A percentile compares a stretch with the other conserved stretches of the same genome.
These are phyloP conservation scores for Astragalus membranaceus DNA, from an alignment of 306 rosid genomes.

Conservation along the genomic window DNA sequence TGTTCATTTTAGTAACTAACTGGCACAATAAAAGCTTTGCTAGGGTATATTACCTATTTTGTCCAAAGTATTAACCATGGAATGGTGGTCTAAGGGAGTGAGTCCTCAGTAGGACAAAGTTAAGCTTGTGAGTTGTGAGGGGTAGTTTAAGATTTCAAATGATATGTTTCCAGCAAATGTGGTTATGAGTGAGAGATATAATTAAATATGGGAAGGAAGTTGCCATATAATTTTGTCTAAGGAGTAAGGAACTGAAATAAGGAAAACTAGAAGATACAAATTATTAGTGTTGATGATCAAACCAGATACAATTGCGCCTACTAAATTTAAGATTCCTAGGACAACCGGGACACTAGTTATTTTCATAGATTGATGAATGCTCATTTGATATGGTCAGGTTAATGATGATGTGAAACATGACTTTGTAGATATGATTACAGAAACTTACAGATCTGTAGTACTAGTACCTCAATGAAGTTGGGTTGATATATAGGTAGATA, in stretches of 20 bases:
- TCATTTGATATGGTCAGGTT: background rate
- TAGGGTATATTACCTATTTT: too few species aligned
- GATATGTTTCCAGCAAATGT: too few species aligned
- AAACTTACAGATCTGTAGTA: background rate
- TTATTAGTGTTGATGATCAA: background rate
- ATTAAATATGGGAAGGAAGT: background rate
- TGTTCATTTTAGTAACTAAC: too few species aligned
- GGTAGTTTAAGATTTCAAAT: too few species aligned
- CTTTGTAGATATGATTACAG: background rate
- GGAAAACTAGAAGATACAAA: background rate
- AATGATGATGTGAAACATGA: background rate
- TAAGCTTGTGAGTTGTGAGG: too few species aligned
- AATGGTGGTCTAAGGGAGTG: too few species aligned
- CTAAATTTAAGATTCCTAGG: background rate
- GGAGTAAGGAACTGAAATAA: background rate
- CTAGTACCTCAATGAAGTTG: background rate
- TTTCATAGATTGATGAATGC: background rate
- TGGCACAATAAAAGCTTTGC: too few species aligned
- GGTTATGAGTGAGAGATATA: background rate
- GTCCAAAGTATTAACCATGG: too few species aligned
- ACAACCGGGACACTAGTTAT: background rate
- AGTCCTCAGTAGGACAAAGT: too few species aligned
- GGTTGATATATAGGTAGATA: background rate
- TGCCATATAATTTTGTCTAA: constrained; percentile 1
- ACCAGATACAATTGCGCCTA: background rate